Evolutionary conservation across 257 asterid genomes (phyloP), one percentile per base, ranked within the genome.

Genomic region (Hygrophila difformis): DNA sequence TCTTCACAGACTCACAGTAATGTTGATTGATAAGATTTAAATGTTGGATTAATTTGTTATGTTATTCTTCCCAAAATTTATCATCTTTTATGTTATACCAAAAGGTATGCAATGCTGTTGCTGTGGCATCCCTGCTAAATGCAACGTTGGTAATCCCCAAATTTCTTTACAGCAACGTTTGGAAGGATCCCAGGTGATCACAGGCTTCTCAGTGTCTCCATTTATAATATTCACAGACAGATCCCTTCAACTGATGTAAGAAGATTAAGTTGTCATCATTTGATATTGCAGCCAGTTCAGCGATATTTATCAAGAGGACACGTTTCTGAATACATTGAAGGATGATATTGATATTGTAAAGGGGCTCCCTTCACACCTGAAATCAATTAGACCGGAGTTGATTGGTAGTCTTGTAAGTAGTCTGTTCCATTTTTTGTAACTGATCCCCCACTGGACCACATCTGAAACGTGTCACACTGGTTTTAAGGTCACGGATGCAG

Each of bases 151-250:
- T 91, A 45, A 78, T 82, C 51, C 99, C 99, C 9, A 78, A 59
- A 57, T 91, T 91, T 68, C 94, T 86, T 22, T 86, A 82, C 47
- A 91, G 99, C 87, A 91, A 80, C 37, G 99, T 91, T 13, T 91
- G 99, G 99, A 78, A 74, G 60, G 97, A 91, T 63, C 89, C 94
- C 18, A 91, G 99, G 99, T 82, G 55, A 61, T 14, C 15, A n/a
- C 43, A 12, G 16, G n/a, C 33, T 44, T 29, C 20, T 11, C 44
- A 14, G 51, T n/a, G 36, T 38, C 57, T 38, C 40, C 35, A 55
- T 33, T 33, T n/a, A n/a, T n/a, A n/a, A n/a, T n/a, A n/a, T n/a
- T n/a, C n/a, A n/a, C n/a, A n/a, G n/a, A n/a, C n/a, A n/a, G n/a
- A n/a, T n/a, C n/a, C n/a, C n/a, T n/a, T n/a, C n/a, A n/a, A n/a